These are phyloP conservation scores for Fusarium secorum DNA, from an alignment of 2,329 filamentous ascomycete species.

Conservation along the genomic window DNA sequence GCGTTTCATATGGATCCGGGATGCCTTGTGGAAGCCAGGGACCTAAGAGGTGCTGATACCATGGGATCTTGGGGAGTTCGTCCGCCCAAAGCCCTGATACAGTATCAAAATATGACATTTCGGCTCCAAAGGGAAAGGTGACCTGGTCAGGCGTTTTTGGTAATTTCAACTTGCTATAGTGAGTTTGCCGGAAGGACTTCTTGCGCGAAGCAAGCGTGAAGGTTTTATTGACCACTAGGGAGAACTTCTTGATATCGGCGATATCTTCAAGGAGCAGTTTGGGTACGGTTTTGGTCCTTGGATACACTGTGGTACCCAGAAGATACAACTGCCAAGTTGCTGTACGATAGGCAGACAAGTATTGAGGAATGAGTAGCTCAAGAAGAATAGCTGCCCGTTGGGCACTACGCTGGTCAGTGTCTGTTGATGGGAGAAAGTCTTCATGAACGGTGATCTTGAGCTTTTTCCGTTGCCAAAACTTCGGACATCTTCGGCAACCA, in stretches of 20 bases:
- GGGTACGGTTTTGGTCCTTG: neutral
- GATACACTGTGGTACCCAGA: neutral
- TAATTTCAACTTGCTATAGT: slow-evolving; percentile 31
- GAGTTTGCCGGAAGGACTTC: slow-evolving; percentile 42
- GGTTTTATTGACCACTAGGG: rapidly evolving
- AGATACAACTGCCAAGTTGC: slow-evolving; percentile 25
- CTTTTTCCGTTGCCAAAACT: slow-evolving; percentile 9
- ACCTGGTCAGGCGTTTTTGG: slow-evolving; percentile 19
- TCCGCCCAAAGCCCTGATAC: slow-evolving; percentile 17
- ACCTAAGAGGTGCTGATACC: slow-evolving; percentile 29
- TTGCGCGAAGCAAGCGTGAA: slow-evolving; percentile 37
- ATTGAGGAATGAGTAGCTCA: slow-evolving; percentile 55
- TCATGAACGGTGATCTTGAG: slow-evolving; percentile 35
- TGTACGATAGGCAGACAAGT: slow-evolving; percentile 47
- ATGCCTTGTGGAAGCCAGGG: slow-evolving; percentile 37
- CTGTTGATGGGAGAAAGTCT: slow-evolving; percentile 36
- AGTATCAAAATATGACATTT: slow-evolving; percentile 31
- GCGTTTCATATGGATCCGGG: slow-evolving; percentile 15
- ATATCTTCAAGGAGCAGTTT: neutral
- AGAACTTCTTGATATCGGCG: neutral
- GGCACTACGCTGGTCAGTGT: neutral
- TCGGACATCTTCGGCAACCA: slow-evolving; percentile 29
- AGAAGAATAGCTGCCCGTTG: slow-evolving; percentile 56
- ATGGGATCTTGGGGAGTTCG: neutral
- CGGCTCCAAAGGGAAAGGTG: slow-evolving; percentile 24